Evolutionary conservation across 129 eudicot species (phyloP).

Genomic region (Ambrosia trifida): DNA sequence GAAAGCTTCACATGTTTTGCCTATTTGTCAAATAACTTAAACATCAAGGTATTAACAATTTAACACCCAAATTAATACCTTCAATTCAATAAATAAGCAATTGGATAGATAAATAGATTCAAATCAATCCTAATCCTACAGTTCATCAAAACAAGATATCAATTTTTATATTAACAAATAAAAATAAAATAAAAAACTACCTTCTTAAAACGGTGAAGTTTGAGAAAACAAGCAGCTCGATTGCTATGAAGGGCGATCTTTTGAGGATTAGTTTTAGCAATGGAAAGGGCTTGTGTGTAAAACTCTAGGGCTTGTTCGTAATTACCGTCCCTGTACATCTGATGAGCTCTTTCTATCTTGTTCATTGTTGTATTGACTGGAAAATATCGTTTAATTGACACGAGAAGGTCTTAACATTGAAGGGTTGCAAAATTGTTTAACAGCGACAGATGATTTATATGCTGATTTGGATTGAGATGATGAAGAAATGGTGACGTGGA

Average conservation of each 20-base stretch:
- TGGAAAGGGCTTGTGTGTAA: slow-evolving; percentile 74
- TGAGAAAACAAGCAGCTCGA: slow-evolving; percentile 92
- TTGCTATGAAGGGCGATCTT: slow-evolving; percentile 96
- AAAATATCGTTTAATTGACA: not conserved
- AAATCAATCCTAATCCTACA: not conserved
- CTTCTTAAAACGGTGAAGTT: slow-evolving; percentile 81
- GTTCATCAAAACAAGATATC: not conserved
- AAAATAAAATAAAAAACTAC: slow-evolving; percentile 28
- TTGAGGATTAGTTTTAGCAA: slow-evolving; percentile 74
- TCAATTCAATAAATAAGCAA: not conserved
- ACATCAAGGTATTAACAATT: not conserved
- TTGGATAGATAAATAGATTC: not conserved
- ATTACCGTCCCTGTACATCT: slow-evolving; percentile 81
- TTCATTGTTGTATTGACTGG: slow-evolving; percentile 32
- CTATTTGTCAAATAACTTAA: slow-evolving; percentile 2
- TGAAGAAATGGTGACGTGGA: slow-evolving; percentile 18
- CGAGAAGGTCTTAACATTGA: too few species aligned
- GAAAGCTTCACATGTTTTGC: not conserved
- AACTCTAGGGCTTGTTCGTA: slow-evolving; percentile 68
- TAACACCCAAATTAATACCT: not conserved
- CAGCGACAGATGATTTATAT: not conserved
- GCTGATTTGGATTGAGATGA: not conserved
- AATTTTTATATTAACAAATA: not conserved
- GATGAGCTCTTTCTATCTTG: slow-evolving; percentile 88
- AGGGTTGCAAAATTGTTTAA: not conserved